A percentile compares a stretch with the other conserved stretches of the same genome.
Evolutionary conservation across 164 flowering plant genomes (phyloP).

Genomic region (Vitis labrusca): DNA sequence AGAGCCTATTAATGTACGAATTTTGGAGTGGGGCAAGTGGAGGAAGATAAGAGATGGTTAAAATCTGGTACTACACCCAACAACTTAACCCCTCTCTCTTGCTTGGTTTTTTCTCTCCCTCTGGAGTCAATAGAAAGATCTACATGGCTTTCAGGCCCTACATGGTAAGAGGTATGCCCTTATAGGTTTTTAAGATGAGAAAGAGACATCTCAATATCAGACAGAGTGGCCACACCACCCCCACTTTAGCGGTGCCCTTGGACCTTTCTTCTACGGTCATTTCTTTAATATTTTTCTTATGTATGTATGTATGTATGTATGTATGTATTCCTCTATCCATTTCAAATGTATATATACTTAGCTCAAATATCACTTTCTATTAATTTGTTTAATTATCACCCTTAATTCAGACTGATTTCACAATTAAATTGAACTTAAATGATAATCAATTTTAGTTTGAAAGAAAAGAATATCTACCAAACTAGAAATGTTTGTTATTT

Average conservation of each 20-base stretch:
- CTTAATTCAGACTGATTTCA: too few species aligned
- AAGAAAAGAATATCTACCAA: too few species aligned
- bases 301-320: constrained; percentile 1
- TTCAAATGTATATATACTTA: too few species aligned
- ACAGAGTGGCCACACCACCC: constrained; percentile 56
- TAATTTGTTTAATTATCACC: too few species aligned
- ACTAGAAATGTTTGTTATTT: too few species aligned
- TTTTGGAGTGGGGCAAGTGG: constrained; percentile 25
- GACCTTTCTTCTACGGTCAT: constrained; percentile 27
- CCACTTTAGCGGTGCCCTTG: constrained; percentile 49
- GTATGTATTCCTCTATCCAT: background rate
- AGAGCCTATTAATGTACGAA: background rate
- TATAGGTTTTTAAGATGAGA: constrained; percentile 49
- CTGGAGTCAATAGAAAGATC: constrained; percentile 38
- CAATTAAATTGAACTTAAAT: too few species aligned
- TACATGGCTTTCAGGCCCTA: constrained; percentile 52
- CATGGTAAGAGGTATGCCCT: constrained; percentile 26
- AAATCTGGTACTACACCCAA: constrained; percentile 11
- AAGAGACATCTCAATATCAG: constrained; percentile 48
- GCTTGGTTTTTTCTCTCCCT: background rate
- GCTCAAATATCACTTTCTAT: too few species aligned
- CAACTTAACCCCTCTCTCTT: too few species aligned
- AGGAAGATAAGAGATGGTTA: constrained; percentile 18
- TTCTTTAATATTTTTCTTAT: background rate
- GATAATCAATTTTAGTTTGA: too few species aligned